Conservation (phyloP, 164 flowering plant genomes). For the Vitis labrusca region DNA sequence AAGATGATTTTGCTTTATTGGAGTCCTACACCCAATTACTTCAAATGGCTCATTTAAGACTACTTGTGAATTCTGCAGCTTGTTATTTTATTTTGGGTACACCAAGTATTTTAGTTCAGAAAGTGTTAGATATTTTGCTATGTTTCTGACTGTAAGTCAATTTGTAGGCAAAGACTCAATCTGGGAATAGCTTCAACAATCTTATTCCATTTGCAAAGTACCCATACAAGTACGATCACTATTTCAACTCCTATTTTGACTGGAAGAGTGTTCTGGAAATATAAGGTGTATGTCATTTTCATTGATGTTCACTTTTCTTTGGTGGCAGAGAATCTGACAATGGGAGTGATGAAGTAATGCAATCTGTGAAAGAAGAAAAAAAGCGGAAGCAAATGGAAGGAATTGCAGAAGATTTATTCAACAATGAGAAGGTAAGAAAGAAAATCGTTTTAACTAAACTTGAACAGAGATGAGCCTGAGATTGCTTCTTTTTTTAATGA, state of each 20-base stretch:
- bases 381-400: constrained; percentile 83
- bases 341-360: constrained; percentile 52
- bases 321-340: constrained; percentile 53
- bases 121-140: no score
- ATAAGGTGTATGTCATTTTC: background rate
- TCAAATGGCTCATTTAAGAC: no score
- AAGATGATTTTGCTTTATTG: no score
- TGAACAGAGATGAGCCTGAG: background rate
- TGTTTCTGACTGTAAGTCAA: background rate
- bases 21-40: no score
- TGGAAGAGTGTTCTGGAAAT: no score
- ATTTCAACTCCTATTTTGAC: background rate
- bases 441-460: background rate
- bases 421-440: constrained; percentile 55
- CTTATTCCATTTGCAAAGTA: constrained; percentile 74
- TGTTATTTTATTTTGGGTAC: no score
- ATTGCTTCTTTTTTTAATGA: background rate
- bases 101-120: no score
- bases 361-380: constrained; percentile 72
- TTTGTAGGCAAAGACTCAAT: constrained; percentile 32
- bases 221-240: constrained; percentile 64
- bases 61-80: no score
- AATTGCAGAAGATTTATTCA: constrained; percentile 81
- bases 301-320: constrained; percentile 3
- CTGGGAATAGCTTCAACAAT: constrained; percentile 81